These are phyloP conservation scores for Eucalyptus cladocalyx DNA, from an alignment of 345 rosid genomes.

Conservation along the genomic window DNA sequence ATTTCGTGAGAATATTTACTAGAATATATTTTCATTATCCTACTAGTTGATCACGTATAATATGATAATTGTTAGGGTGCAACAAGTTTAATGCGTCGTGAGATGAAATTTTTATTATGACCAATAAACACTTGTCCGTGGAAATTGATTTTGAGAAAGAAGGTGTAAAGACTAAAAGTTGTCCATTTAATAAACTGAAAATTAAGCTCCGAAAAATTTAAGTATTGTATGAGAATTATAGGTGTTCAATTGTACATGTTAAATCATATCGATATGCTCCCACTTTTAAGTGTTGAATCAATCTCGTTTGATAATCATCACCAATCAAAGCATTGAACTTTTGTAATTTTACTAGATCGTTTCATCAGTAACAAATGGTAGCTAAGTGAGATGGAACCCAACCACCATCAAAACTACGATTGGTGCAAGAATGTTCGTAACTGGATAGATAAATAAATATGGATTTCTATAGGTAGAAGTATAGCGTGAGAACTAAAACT, in stretches of 20 bases:
- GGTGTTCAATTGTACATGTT: neutral
- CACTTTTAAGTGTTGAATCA: neutral
- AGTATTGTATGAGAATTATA: neutral
- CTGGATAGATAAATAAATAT: neutral
- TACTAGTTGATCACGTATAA: neutral
- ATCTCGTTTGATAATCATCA: neutral
- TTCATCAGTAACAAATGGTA: neutral
- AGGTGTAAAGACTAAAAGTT: neutral
- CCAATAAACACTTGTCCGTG: neutral
- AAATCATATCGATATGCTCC: neutral
- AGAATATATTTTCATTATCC: neutral
- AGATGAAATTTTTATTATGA: neutral
- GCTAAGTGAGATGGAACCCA: neutral
- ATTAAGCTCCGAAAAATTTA: neutral
- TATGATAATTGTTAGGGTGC: neutral
- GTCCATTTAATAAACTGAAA: neutral
- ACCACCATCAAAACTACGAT: neutral
- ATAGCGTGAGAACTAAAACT: fast-evolving
- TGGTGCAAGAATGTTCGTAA: neutral
- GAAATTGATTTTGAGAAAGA: neutral
- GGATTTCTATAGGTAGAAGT: neutral
- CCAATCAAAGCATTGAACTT: neutral
- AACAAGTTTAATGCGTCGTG: neutral
- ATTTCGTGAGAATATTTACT: neutral
- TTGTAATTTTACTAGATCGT: neutral